phyloP scores from a whole-genome alignment of 1,139 yeast genomes.

The Chernovozyma sophiae-reginae region DNA sequence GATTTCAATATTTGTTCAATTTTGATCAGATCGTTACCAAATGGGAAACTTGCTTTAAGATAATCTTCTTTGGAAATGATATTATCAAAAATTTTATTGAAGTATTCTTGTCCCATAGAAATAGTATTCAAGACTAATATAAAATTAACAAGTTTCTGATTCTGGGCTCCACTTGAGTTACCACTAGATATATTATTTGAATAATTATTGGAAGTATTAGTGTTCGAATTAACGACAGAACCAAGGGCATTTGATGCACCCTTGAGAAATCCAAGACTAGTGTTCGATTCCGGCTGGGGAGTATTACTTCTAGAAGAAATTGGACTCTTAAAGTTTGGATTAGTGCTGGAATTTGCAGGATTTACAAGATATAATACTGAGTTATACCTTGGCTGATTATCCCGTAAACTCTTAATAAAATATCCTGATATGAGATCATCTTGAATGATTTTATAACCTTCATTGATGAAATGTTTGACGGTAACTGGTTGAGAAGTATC shows the following conservation, averaged over 20 bases:
- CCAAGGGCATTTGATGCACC: constrained; percentile 47
- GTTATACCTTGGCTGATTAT: constrained; percentile 51
- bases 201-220: constrained; percentile 19
- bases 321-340: constrained; percentile 18
- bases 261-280: constrained; percentile 36
- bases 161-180: constrained; percentile 15
- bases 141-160: constrained; percentile 41
- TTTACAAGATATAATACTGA: constrained; percentile 29
- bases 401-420: constrained; percentile 48
- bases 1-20: constrained; percentile 37
- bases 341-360: constrained; percentile 11
- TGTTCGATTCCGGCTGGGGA: constrained; percentile 29
- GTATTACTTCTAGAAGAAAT: constrained; percentile 29
- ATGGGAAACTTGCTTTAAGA: constrained; percentile 47
- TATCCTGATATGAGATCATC: constrained; percentile 38
- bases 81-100: constrained; percentile 43
- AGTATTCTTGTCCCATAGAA: constrained; percentile 53
- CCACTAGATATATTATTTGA: constrained; percentile 14
- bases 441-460: constrained; percentile 28
- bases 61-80: constrained; percentile 20
- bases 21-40: constrained; percentile 48
- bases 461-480: constrained; percentile 46
- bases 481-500: constrained; percentile 58
- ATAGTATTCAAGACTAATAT: constrained; percentile 60
- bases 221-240: constrained; percentile 37